Base-by-base conservation (phyloP, 225 moss, liverwort and hornwort genomes). In the Physcomitrium patens region DNA sequence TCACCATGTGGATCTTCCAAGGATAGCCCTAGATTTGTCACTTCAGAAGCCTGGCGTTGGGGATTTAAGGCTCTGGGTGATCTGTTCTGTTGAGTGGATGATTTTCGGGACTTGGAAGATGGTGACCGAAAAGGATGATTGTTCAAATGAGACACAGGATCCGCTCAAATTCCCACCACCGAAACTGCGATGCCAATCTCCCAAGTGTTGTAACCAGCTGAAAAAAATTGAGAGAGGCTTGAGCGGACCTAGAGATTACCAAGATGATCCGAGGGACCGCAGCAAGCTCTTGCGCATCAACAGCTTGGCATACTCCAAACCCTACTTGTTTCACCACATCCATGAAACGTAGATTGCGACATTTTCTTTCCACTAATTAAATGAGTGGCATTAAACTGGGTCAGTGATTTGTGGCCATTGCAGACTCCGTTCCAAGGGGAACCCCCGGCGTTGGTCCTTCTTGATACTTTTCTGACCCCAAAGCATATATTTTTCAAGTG, bases 231-330 rank as follows among this genome's bases (percentile, higher is more conserved):
- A 12, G 11, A 27, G 62, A 50, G 75, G 79, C 49, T 72, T 79
- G 63, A 22, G 18, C 31, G 72, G 76, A 17, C 76, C 63, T 7
- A 79, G 26, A 52, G 72, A 76, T 50, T 72, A 76, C 63, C 63
- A 68, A 23, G 20, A 58, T 17, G 79, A 76, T 3, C 76, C 68
- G 0, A 71, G 42, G 24, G 70, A 70, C 14, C 76, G 83, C 51
- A 83, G 72, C 83, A 79, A 68, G 72, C 79, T 68, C 43, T 51
- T 76, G 68, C 83, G 57, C 68, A 72, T 72, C 58, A 79, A 79
- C 52, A 83, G 68, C 76, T 71, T 76, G 83, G 83, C 68, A 17
- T 46, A 24, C 20, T 59, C 15, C 49, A 71, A 79, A 61, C 51
- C 75, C 63, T 72, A 67, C 57, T 20, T 43, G 2, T 26, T 37